These are phyloP conservation scores for Xylaria castorea DNA, from an alignment of 495 filamentous ascomycete species.

Conservation along the genomic window DNA sequence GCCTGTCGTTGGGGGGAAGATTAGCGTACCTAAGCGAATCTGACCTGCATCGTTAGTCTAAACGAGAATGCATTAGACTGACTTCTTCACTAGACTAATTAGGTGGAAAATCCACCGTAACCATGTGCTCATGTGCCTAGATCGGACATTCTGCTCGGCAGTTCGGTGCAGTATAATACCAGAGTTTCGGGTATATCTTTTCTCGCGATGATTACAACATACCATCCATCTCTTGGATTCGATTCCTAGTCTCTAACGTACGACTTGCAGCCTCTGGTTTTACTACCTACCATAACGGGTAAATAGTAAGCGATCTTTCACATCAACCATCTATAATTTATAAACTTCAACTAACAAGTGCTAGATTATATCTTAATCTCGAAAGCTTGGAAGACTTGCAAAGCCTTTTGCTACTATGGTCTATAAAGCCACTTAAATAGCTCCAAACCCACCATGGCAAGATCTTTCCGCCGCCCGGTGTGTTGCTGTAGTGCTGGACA, in stretches of 20 bases:
- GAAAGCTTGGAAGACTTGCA: too few species aligned
- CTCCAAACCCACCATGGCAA: background rate
- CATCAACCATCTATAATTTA: background rate
- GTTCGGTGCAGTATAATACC: background rate
- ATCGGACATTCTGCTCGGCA: constrained; percentile 15
- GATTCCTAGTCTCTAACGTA: background rate
- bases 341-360: background rate
- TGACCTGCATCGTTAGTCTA: constrained; percentile 10
- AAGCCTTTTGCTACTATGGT: background rate
- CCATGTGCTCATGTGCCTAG: constrained; percentile 16
- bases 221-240: background rate
- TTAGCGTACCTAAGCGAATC: background rate
- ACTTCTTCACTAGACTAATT: background rate
- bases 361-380: background rate
- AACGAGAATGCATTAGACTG: background rate
- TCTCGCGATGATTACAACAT: constrained; percentile 3
- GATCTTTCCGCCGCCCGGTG: background rate
- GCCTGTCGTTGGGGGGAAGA: background rate
- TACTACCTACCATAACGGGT: background rate
- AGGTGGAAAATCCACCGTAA: background rate
- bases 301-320: background rate
- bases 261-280: background rate
- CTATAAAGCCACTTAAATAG: background rate
- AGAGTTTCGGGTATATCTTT: constrained; percentile 5
- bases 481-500: background rate